Evolutionary conservation across 2,329 filamentous ascomycete species (phyloP).

Genomic region (Triangularia verruculosa): DNA sequence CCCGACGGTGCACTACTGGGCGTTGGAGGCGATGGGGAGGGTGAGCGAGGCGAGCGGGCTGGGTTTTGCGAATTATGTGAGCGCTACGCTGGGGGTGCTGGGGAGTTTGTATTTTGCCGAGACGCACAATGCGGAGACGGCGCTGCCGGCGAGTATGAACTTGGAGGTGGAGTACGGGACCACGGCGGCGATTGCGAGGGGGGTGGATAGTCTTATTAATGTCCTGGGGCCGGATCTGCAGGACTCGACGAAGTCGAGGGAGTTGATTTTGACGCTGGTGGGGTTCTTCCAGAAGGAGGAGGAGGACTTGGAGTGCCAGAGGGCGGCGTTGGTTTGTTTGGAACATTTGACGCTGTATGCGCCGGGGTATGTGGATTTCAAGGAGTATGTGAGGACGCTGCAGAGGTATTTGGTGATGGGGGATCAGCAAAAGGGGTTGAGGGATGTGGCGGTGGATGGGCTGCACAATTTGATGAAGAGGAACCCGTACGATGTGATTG

Average conservation of each 20-base stretch:
- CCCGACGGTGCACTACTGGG: slow-evolving; percentile 94
- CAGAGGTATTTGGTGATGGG: slow-evolving; percentile 71
- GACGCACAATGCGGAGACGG: slow-evolving; percentile 81
- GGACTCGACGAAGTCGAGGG: slow-evolving; percentile 85
- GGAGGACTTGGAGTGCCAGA: slow-evolving; percentile 65
- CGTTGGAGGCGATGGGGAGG: slow-evolving; percentile 79
- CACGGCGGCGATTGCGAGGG: slow-evolving; percentile 77
- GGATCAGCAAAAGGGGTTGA: slow-evolving; percentile 63
- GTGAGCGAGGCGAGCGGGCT: slow-evolving; percentile 90
- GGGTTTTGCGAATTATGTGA: slow-evolving; percentile 86
- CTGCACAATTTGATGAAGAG: slow-evolving; percentile 94
- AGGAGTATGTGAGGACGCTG: slow-evolving; percentile 76
- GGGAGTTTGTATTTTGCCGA: slow-evolving; percentile 90
- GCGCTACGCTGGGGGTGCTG: slow-evolving; percentile 87
- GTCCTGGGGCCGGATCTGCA: slow-evolving; percentile 94
- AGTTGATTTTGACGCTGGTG: slow-evolving; percentile 85
- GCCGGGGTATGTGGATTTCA: slow-evolving; percentile 79
- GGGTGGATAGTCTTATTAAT: slow-evolving; percentile 93
- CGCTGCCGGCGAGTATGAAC: slow-evolving; percentile 80
- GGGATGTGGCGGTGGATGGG: slow-evolving; percentile 80
- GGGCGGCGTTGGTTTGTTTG: slow-evolving; percentile 75
- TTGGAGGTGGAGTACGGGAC: slow-evolving; percentile 83
- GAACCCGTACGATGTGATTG: slow-evolving; percentile 77
- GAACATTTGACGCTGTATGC: slow-evolving; percentile 93
- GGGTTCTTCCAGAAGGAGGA: slow-evolving; percentile 73